These are phyloP conservation scores for Ailanthus altissimus DNA, from an alignment of 345 rosid genomes.

Conservation along the genomic window DNA sequence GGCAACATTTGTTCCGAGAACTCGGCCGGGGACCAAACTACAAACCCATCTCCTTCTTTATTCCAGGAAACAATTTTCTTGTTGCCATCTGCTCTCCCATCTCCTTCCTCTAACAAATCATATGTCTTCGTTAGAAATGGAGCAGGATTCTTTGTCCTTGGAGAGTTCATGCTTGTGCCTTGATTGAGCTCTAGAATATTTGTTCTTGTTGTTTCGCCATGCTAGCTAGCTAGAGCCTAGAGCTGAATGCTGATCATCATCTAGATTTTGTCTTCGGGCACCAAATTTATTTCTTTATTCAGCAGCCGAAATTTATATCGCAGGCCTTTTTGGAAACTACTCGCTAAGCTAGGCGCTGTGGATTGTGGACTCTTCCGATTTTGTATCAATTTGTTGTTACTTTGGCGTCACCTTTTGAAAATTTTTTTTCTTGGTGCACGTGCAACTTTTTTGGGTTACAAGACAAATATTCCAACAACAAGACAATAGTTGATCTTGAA, in stretches of 20 bases:
- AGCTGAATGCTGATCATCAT: no score
- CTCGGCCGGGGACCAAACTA: constrained; percentile 68
- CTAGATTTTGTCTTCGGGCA: background rate
- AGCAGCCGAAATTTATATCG: constrained; percentile 10
- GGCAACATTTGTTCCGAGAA: constrained; percentile 58
- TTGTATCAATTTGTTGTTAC: background rate
- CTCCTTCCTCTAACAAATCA: constrained; percentile 54
- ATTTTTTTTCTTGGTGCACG: background rate
- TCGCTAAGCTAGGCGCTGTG: constrained; percentile 16
- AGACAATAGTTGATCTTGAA: background rate
- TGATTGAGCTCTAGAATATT: background rate
- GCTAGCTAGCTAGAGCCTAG: background rate
- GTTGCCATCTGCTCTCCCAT: background rate
- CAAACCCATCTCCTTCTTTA: constrained; percentile 46
- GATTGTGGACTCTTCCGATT: constrained; percentile 9
- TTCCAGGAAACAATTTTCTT: constrained; percentile 56
- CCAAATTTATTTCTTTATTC: constrained; percentile 6
- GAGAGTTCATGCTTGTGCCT: constrained; percentile 22
- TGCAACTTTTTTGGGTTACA: background rate
- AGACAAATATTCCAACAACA: background rate
- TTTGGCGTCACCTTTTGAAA: background rate
- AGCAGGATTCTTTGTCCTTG: constrained; percentile 45
- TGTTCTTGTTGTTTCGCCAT: constrained; percentile 8
- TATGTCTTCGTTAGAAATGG: constrained; percentile 64
- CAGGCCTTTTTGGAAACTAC: constrained; percentile 24